Evolutionary conservation across 2,329 filamentous ascomycete genomes (phyloP).

Genomic region (Pseudocercospora ulei): DNA sequence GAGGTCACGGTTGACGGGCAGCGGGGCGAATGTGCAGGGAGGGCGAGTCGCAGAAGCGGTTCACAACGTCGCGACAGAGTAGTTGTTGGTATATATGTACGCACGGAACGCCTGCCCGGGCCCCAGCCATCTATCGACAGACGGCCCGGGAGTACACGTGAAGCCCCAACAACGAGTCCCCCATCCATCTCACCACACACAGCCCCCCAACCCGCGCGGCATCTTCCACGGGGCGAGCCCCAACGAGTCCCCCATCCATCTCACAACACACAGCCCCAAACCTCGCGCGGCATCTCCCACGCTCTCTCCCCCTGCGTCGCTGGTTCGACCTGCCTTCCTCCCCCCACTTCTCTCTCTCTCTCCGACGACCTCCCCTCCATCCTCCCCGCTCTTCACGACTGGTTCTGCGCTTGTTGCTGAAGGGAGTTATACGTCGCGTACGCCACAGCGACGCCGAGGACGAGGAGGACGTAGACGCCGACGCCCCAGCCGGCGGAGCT

Average conservation of each 20-base stretch:
- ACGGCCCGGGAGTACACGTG: slow-evolving; percentile 4
- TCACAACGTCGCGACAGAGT: not conserved
- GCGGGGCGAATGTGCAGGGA: too few relatives aligned
- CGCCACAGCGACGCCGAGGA: slow-evolving; percentile 65
- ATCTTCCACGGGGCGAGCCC: too few relatives aligned
- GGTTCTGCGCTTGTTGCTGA: slow-evolving; percentile 46
- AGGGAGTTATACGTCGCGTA: slow-evolving; percentile 82
- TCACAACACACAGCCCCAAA: too few relatives aligned
- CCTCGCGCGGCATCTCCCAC: too few relatives aligned
- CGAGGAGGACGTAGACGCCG: slow-evolving; percentile 69
- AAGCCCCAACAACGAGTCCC: slow-evolving; percentile 2
- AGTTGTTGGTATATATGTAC: not conserved
- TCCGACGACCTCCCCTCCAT: not conserved
- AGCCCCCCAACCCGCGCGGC: not conserved
- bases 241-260: too few relatives aligned
- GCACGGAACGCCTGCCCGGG: slow-evolving; percentile 1
- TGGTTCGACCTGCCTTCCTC: too few relatives aligned
- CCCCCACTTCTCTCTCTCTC: too few relatives aligned
- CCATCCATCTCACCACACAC: not conserved
- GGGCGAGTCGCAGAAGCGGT: too few relatives aligned
- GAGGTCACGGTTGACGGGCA: too few relatives aligned
- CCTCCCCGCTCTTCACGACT: slow-evolving; percentile 23
- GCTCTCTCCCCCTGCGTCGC: too few relatives aligned
- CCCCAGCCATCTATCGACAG: slow-evolving; percentile 1
- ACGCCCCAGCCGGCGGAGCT: slow-evolving; percentile 53